Base-by-base conservation (phyloP, 768 basidiomycete species). In the Hypholoma sublateritium region DNA sequence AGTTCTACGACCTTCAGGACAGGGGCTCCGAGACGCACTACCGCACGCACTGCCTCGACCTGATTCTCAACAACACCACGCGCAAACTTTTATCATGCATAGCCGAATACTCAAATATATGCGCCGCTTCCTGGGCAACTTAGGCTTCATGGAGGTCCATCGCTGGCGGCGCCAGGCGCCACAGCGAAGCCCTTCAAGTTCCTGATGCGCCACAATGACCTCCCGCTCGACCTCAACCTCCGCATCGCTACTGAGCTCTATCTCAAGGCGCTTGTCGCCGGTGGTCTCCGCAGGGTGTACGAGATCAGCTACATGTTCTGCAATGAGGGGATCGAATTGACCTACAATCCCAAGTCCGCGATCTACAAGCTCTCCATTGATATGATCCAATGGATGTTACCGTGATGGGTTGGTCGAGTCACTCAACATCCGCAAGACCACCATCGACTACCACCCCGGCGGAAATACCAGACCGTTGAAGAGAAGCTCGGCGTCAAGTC, bases 331-430 rank as follows among this genome's bases (percentile, higher is more conserved):
- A 99, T 99, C 68, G 97, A 99, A 75, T 77, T 99, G 62, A 99
- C 97, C 16, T 97, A 99, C 73, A 99, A 99, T 74, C 97, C 97
- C 63, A 97, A 99, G 72, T 98, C 98, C 77, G 92, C 93, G 5
- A 96, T 98, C 75, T 98, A 96, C 82, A 96, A 99, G 77, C 98
- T 99, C 75, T 99, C 98, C 70, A 98, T 99, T 57, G 97, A 98
- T 72, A 95, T 96, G 95, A 98, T 69, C 57, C 98, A 56, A 98
- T 99, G 96, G 97, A 98, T 41, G 81, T 98, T 56, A 99, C 97
- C 14, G 97, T 16, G 91, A 95, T 67, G 93, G 95, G 7, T 75
- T 99, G 73, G 96, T 98, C 68, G 91, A 88, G 82, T 83, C 80
- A 67, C 70, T 98, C 55, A 95, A 86, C 0, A 84, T 86, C 39